Percentiles rank a stretch among this genome's conserved stretches.
These are phyloP conservation scores for Aspergillus ochraceus DNA, from an alignment of 2,329 filamentous ascomycete species.

Conservation along the genomic window DNA sequence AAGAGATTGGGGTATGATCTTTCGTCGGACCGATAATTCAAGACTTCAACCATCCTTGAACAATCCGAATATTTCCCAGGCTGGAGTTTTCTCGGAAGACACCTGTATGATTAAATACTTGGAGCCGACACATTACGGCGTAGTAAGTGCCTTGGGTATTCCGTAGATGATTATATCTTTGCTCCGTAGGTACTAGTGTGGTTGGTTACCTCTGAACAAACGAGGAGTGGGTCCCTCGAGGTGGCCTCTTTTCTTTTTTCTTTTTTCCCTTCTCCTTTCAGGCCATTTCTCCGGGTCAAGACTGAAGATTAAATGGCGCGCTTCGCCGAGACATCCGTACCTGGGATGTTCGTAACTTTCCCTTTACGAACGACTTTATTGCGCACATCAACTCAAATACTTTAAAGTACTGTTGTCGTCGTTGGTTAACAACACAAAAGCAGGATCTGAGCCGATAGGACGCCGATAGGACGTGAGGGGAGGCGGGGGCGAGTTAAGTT, in stretches of 20 bases:
- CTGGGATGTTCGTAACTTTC: neutral
- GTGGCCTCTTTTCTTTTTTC: neutral
- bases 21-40: neutral
- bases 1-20: neutral
- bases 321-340: constrained; percentile 13
- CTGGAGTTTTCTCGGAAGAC: neutral
- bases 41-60: neutral
- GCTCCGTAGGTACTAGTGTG: neutral
- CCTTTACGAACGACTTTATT: neutral
- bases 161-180: neutral
- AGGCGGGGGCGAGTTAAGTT: neutral
- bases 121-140: neutral
- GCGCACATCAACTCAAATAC: neutral
- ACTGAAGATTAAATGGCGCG: neutral
- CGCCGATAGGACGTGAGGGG: constrained; percentile 12
- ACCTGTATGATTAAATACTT: neutral
- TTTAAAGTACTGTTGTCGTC: neutral
- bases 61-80: neutral
- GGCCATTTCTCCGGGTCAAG: neutral
- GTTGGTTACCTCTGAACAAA: neutral
- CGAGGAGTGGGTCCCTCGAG: neutral
- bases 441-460: constrained; percentile 5
- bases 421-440: neutral
- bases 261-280: neutral
- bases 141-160: neutral